Base-by-base conservation (phyloP, 2,329 filamentous ascomycete species). In the Aspergillus chevalieri region DNA sequence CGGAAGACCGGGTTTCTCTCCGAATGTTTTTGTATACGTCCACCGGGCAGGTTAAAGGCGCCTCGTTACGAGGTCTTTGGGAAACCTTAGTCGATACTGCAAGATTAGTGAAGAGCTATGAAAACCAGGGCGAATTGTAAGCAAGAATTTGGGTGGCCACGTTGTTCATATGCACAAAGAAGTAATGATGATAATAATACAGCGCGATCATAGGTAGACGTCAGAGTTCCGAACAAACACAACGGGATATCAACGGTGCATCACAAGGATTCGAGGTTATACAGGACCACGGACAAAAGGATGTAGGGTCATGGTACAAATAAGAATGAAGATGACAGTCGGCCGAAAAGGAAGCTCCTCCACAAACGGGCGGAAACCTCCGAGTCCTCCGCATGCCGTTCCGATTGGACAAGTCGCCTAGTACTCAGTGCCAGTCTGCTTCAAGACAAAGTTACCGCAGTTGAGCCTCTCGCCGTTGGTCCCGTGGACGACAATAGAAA, bases 391-490 rank as follows among this genome's bases (percentile, higher is more conserved):
- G 4, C 12, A 34, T 9, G 15, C 10, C 26, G n/a, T 15, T 12
- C 46, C 8, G 17, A 8, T 10, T 44, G 22, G 21, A 15, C 12
- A 21, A 24, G 22, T 12, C 28, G n/a, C 15, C 7, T 19, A 36
- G 9, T 4, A 28, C 39, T 17, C 43, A 39, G 21, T 7, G 22
- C 39, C 26, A 30, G 26, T 30, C 10, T 30, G 26, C 26, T 30
- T 21, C 42, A 45, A n/a, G 44, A 49, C 54, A 67, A 82, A 81
- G 65, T 81, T 81, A 50, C 76, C 80, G 67, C 80, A 83, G 26
- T 75, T 74, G 57, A 82, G 69, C 53, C 77, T 74, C 6, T 74
- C 78, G 55, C 72, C 74, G 65, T 82, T 78, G 46, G 71, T 64
- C 43, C 66, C 68, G 48, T 82, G 79, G 38, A 83, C 63, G 39